Conservation (phyloP, 2,329 filamentous ascomycete genomes). For the Aureobasidium uvarum region DNA sequence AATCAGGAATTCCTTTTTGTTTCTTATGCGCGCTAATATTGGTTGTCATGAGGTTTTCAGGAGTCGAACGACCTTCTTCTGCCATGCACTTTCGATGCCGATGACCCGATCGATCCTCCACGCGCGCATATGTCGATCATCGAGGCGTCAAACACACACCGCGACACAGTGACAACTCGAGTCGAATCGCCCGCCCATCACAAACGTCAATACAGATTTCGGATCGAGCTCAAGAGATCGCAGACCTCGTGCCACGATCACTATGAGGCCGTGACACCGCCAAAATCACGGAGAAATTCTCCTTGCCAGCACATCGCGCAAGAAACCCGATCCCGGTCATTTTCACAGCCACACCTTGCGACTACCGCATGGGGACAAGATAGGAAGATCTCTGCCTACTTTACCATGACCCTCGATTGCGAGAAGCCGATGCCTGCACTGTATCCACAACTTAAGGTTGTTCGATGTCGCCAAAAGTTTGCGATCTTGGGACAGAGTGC, state of each 20-base stretch:
- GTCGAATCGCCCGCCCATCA: neutral
- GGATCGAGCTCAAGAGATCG: neutral
- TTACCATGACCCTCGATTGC: neutral
- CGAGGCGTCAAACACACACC: neutral
- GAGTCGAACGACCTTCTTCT: conserved; percentile 9
- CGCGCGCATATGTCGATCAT: conserved; percentile 7
- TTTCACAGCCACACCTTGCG: conserved; percentile 19
- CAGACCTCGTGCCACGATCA: neutral
- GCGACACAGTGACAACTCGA: neutral
- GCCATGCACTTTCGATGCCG: neutral
- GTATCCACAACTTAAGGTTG: conserved; percentile 6
- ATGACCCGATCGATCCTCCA: conserved; percentile 9
- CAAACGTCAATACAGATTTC: neutral
- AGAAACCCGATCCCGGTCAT: neutral
- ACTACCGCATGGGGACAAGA: neutral
- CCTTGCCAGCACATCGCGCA: neutral
- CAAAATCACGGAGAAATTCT: neutral
- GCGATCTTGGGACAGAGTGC: neutral
- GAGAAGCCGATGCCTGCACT: neutral
- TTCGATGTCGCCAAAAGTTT: conserved; percentile 1
- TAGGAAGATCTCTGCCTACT: conserved; percentile 6
- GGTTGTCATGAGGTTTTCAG: neutral
- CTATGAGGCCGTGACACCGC: neutral
- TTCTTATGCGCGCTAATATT: neutral
- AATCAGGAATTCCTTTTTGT: neutral